Percentiles rank a stretch among this genome's conserved stretches.
Conservation (phyloP, 163 green algal species). For the Chloroidium sp. region DNA sequence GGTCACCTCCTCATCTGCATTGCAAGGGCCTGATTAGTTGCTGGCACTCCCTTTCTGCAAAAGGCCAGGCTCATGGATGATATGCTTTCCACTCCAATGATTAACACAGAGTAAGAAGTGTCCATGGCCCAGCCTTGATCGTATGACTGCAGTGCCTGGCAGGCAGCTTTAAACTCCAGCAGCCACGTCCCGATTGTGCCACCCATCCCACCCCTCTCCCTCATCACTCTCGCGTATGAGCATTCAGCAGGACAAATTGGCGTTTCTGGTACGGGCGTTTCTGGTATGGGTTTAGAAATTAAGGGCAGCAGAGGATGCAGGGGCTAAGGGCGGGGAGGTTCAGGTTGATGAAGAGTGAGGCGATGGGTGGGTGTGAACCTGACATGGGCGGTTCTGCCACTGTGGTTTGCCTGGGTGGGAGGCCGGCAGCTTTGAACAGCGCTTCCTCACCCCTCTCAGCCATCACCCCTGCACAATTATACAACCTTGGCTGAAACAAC, state of each 20-base stretch:
- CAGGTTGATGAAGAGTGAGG: background rate
- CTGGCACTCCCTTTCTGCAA: too few species aligned
- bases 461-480: constrained; percentile 23
- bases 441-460: constrained; percentile 33
- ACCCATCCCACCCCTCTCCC: too few species aligned
- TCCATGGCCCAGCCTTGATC: background rate
- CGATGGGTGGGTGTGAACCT: background rate
- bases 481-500: background rate
- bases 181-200: too few species aligned
- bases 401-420: constrained; percentile 5
- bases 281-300: too few species aligned
- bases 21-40: too few species aligned
- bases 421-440: constrained; percentile 38
- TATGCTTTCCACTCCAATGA: too few species aligned
- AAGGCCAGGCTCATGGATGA: too few species aligned
- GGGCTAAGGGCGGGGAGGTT: background rate
- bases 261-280: too few species aligned
- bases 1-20: background rate
- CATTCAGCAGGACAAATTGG: too few species aligned
- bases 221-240: too few species aligned
- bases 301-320: background rate
- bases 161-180: background rate
- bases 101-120: too few species aligned
- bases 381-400: too few species aligned
- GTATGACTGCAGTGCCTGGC: background rate